A percentile compares a stretch with the other conserved stretches of the same genome.
These are phyloP conservation scores for Candida ovalis DNA, from an alignment of 805 yeast genomes.

Conservation along the genomic window DNA sequence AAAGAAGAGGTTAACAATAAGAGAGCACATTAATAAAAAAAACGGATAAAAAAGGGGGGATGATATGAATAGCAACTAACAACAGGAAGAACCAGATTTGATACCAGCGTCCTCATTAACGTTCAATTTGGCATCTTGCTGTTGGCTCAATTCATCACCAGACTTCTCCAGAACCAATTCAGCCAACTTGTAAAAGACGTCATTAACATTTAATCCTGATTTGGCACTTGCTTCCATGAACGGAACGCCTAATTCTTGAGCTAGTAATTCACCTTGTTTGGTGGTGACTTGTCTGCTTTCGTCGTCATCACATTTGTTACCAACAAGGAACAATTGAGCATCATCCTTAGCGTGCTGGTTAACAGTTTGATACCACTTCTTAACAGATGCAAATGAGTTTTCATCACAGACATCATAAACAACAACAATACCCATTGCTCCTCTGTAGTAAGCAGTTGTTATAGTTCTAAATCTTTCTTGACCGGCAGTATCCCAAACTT, in stretches of 20 bases:
- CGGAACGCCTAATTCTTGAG: slow-evolving; percentile 81
- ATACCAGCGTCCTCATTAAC: slow-evolving; percentile 19
- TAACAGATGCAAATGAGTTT: slow-evolving; percentile 86
- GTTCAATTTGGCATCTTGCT: slow-evolving; percentile 23
- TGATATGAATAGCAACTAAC: slow-evolving; percentile 11
- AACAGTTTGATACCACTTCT: slow-evolving; percentile 93
- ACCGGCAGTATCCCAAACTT: slow-evolving; percentile 98
- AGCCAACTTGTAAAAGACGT: slow-evolving; percentile 86
- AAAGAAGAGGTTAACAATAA: not conserved
- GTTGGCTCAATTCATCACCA: slow-evolving; percentile 36
- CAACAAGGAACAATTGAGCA: slow-evolving; percentile 90
- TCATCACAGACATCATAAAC: slow-evolving; percentile 86
- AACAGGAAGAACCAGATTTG: slow-evolving; percentile 25
- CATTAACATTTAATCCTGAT: slow-evolving; percentile 87
- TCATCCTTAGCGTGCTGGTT: slow-evolving; percentile 96
- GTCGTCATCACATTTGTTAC: slow-evolving; percentile 91
- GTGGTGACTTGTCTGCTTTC: slow-evolving; percentile 81
- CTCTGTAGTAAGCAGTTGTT: slow-evolving; percentile 88
- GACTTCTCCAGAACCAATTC: slow-evolving; percentile 80
- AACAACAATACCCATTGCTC: slow-evolving; percentile 82
- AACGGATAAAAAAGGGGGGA: not conserved
- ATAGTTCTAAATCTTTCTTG: slow-evolving; percentile 94
- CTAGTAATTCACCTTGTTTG: slow-evolving; percentile 89
- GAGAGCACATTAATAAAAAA: not conserved
- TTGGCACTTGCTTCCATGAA: slow-evolving; percentile 97